Percentiles rank a stretch among this genome's conserved stretches.
These are phyloP conservation scores for Effrenium voratum DNA, from an alignment of 73 alveolate genomes.

Conservation along the genomic window DNA sequence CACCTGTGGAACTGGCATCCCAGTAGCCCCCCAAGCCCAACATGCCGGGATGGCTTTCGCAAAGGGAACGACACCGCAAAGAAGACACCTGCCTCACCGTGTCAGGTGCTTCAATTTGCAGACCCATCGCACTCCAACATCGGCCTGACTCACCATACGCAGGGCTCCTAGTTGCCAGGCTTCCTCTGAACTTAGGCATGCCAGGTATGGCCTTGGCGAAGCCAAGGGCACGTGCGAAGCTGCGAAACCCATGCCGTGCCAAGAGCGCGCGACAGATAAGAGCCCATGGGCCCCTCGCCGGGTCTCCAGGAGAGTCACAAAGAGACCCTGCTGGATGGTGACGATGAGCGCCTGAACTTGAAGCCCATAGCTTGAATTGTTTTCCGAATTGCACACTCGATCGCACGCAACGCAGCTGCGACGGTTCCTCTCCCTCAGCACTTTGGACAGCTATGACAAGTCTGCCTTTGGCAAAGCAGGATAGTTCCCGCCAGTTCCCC, in stretches of 20 bases:
- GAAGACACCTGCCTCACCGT: constrained; percentile 17
- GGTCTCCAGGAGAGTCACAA: constrained; percentile 41
- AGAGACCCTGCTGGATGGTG: constrained; percentile 72
- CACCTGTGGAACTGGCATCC: too few relatives aligned
- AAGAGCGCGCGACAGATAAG: too few relatives aligned
- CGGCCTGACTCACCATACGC: constrained; percentile 55
- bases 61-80: constrained; percentile 57
- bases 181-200: constrained; percentile 2
- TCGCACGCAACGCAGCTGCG: too few relatives aligned
- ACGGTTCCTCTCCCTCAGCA: too few relatives aligned
- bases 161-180: constrained; percentile 28
- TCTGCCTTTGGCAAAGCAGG: constrained; percentile 45
- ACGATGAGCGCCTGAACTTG: constrained; percentile 85
- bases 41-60: constrained; percentile 45
- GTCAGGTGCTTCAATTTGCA: neutral
- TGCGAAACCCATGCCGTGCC: too few relatives aligned
- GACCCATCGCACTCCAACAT: neutral
- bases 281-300: neutral
- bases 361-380: too few relatives aligned
- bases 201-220: constrained; percentile 78
- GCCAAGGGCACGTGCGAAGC: too few relatives aligned
- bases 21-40: neutral
- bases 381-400: too few relatives aligned
- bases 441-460: too few relatives aligned
- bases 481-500: too few relatives aligned